Base-by-base conservation (phyloP, 306 rosid species). In the Quercus robur region DNA sequence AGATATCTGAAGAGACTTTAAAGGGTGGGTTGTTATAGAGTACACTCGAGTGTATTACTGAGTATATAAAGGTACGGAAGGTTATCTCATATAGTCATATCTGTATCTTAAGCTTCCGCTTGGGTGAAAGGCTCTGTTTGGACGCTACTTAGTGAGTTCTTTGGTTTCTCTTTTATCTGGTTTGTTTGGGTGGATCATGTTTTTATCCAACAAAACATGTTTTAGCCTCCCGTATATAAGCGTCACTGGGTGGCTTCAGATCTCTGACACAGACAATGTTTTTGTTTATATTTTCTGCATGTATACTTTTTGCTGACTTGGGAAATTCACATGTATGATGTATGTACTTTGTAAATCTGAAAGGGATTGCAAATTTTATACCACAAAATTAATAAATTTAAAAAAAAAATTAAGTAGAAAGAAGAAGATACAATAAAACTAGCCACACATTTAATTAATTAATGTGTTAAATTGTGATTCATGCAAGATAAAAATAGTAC, bases 161-260 rank as follows among this genome's bases (percentile, higher is more conserved):
- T 21, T 38, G 69, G 63, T 41, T 38, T 6, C 23, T 0, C 4
- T 31, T 68, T 68, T 35, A 19, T 68, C 28, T 49, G 77, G 63
- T 55, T 20, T 68, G 33, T 68, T 49, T 76, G 6, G 55, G 80
- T 54, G 46, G 75, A 77, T 51, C 86, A 64, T 52, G 75, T 75
- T 46, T 62, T 56, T 90, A 84, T 90, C 94, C 88, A 17, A 33
- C 63, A 49, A 56, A 80, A 78, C 80, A 61, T 73, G 80, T 74
- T 77, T 81, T 70, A 77, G 31, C 89, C 89, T 31, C 83, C 73
- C 85, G 61, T 85, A 70, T 49, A 51, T 80, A 79, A 87, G 78
- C 83, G 71, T 51, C 21, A 80, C 78, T 73, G 82, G 75, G 88
- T 89, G 89, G 91, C 80, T 81, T 85, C 69, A 75, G 83, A 54